Base-by-base conservation (phyloP, 208 protist genomes). In the Endotrypanum monterogeii region DNA sequence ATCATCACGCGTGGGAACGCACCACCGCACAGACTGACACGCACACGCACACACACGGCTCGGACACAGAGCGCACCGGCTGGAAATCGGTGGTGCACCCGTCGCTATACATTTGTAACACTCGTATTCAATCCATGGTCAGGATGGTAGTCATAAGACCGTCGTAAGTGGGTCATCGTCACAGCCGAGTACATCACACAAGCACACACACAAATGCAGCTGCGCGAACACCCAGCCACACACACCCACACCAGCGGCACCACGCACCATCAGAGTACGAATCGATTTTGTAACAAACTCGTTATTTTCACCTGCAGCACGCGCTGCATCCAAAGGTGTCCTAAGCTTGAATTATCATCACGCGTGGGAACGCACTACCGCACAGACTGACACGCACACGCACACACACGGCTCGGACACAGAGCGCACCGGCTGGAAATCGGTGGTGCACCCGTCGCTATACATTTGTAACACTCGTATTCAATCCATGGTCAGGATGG, bases 331-430 rank as follows among this genome's bases (percentile, higher is more conserved):
- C 82, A 86, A 86, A 83, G 82, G 82, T 86, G 82, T 86, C 82
- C 82, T 86, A 86, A 84, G 73, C 83, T 83, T 83, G 83, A 52
- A 79, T 55, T 83, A 58, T 84, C 74, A 84, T 84, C 77, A 87
- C 50, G 51, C 39, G 52, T 39, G 52, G 18, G 14, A 30, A 37
- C 37, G 0, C 67, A 56, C 30, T 32, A 37, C 32, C 16, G 32
- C 32, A 7, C n/a, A n/a, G n/a, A n/a, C n/a, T n/a, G n/a, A n/a
- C n/a, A n/a, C 32, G 14, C 57, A 0, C 57, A 62, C 16, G 7
- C 58, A 20, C 35, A 63, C 58, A 28, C 66, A 39, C 67, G 65
- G 8, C 66, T 61, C 66, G 57, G 37, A 11, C 66, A 39, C 57
- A 41, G 56, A 44, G 57, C 57, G 66, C 74, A 51, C 58, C 74